Percentiles rank a stretch among this genome's conserved stretches.
phyloP scores from a whole-genome alignment of 345 rosid genomes.

The Cochlearia excelsa region DNA sequence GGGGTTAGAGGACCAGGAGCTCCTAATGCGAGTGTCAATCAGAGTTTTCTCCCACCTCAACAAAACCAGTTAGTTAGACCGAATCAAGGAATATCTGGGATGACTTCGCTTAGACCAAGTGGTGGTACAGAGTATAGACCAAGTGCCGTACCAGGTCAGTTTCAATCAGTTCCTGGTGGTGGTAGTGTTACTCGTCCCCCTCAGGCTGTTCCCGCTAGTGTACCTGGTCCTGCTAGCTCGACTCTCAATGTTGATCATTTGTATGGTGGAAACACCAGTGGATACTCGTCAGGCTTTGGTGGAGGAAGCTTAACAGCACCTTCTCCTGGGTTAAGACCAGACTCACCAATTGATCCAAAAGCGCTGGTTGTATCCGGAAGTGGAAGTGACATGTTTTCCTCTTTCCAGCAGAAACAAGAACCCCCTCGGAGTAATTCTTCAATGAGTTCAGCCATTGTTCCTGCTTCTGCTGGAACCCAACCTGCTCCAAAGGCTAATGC shows the following conservation, averaged over 20 bases:
- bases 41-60: conserved; percentile 52
- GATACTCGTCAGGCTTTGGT: conserved; percentile 46
- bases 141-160: conserved; percentile 42
- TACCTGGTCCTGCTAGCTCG: conserved; percentile 42
- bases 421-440: conserved; percentile 47
- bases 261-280: conserved; percentile 52
- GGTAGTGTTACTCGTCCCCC: conserved; percentile 42
- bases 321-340: conserved; percentile 41
- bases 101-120: conserved; percentile 47
- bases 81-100: conserved; percentile 52
- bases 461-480: conserved; percentile 50
- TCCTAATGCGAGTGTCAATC: conserved; percentile 49
- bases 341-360: conserved; percentile 47
- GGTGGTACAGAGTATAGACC: conserved; percentile 53
- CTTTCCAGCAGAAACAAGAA: conserved; percentile 49
- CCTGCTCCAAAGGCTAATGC: conserved; percentile 55
- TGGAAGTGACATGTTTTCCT: conserved; percentile 63
- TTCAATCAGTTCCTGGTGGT: conserved; percentile 40
- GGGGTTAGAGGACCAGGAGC: conserved; percentile 65
- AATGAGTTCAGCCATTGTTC: conserved; percentile 45
- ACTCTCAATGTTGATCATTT: conserved; percentile 47
- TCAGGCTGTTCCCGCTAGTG: conserved; percentile 42
- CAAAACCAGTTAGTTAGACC: conserved; percentile 44
- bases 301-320: conserved; percentile 42
- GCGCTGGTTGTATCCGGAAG: conserved; percentile 58